Evolutionary conservation across 2,329 filamentous ascomycete species (phyloP).

Genomic region (Sporothrix dimorphospora): DNA sequence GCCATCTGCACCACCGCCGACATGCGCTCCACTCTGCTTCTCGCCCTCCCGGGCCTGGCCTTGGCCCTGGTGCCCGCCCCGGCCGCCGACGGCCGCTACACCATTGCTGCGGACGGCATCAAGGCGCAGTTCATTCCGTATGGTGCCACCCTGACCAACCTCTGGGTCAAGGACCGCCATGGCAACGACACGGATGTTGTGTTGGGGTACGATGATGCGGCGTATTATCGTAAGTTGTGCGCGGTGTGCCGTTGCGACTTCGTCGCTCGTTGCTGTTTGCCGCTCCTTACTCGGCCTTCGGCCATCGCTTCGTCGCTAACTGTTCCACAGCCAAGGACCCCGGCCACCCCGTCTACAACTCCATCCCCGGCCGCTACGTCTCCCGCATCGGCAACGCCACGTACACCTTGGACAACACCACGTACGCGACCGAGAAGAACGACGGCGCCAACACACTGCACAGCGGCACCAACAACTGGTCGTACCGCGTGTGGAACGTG

Average conservation of each 20-base stretch:
- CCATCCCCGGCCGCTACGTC: conserved; percentile 65
- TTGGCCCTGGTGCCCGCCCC: conserved; percentile 34
- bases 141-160: conserved; percentile 63
- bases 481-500: conserved; percentile 65
- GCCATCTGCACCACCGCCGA: neutral
- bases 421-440: conserved; percentile 59
- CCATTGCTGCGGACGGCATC: conserved; percentile 43
- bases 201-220: conserved; percentile 64
- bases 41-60: conserved; percentile 32
- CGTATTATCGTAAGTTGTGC: conserved; percentile 61
- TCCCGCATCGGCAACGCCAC: conserved; percentile 64
- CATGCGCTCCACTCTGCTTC: conserved; percentile 23
- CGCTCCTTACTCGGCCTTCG: neutral
- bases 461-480: conserved; percentile 64
- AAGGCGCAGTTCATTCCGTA: conserved; percentile 58
- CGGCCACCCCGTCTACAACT: conserved; percentile 63
- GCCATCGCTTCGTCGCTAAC: too few species aligned
- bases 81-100: conserved; percentile 42
- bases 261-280: neutral
- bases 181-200: conserved; percentile 65
- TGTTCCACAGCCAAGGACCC: conserved; percentile 50
- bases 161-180: conserved; percentile 65
- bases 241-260: neutral
- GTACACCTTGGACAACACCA: conserved; percentile 57
- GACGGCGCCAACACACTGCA: conserved; percentile 60